Base-by-base conservation (phyloP, 2,329 filamentous ascomycete genomes). In the Polytolypa hystricis region DNA sequence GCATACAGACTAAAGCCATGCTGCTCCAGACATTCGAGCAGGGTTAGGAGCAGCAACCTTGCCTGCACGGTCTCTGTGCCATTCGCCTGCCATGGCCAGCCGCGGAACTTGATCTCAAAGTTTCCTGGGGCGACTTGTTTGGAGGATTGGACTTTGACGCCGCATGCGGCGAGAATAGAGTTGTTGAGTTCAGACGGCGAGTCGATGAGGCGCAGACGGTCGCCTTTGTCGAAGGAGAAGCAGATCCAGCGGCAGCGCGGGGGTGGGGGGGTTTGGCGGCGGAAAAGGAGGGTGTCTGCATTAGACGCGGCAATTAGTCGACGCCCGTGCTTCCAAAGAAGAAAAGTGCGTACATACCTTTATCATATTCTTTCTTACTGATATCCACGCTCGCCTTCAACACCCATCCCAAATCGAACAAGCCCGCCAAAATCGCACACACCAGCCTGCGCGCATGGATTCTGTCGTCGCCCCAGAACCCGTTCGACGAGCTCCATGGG, bases 1-100 rank as follows among this genome's bases (percentile, higher is more conserved):
- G 57, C 56, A 47, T 63, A 63, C 10, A 62, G 49, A 31, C 51
- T 55, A 53, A 58, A 64, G 1, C 60, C 60, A 33, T 57, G 48
- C 3, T 43, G 44, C 40, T 62, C 61, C 17, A 62, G 43, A 10
- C 40, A 42, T 30, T 56, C 55, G 40, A 62, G 38, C 41, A 63
- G 42, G 26, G 40, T 52, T 41, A 64, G 42, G 25, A 64, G 32
- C 31, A 62, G 34, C 33, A 55, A 41, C 16, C 58, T 49, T 8
- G 51, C 53, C n/a, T 37, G 47, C 51, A 63, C 57, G 3, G 58
- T 60, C 33, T 58, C 53, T 29, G 50, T 50, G 1, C 57, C 57
- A 4, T 28, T 38, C 1, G 59, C 48, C 16, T 33, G 30, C 54
- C 54, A 63, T 1, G 57, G 57, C 30, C 45, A 46, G 5, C 58